phyloP scores from a whole-genome alignment of 495 filamentous ascomycete genomes.

The Lophium mytilinum region DNA sequence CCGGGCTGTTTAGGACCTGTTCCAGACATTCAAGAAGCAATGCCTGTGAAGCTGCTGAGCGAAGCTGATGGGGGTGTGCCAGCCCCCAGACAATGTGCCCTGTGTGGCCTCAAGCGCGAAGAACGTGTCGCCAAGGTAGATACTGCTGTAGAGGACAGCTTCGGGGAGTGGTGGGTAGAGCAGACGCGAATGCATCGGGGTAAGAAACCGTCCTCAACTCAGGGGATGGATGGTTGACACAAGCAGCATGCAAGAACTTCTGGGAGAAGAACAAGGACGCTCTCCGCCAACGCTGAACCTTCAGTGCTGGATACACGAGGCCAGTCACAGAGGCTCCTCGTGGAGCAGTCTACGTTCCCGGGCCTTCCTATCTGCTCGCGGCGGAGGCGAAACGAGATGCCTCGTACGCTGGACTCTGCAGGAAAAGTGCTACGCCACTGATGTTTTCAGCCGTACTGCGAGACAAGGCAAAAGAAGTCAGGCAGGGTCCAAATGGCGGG shows the following conservation, averaged over 20 bases:
- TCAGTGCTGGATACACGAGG: no score
- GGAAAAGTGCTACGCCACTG: no score
- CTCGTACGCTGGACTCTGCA: neutral
- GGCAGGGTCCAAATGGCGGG: no score
- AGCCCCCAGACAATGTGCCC: conserved; percentile 67
- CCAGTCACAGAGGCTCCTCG: no score
- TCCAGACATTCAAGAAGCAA: conserved; percentile 58
- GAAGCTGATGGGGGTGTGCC: conserved; percentile 53
- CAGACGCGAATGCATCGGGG: conserved; percentile 54
- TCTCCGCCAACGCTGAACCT: conserved; percentile 55
- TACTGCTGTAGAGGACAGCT: conserved; percentile 71
- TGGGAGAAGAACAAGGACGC: conserved; percentile 67
- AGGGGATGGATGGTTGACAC: conserved; percentile 10
- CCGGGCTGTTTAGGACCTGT: conserved; percentile 36
- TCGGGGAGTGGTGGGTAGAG: conserved; percentile 93
- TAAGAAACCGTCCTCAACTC: neutral
- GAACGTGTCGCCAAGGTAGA: conserved; percentile 73
- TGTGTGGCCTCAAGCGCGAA: conserved; percentile 82
- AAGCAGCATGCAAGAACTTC: conserved; percentile 63
- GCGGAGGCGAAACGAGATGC: neutral
- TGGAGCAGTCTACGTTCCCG: no score
- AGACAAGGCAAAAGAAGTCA: no score
- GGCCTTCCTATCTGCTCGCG: no score
- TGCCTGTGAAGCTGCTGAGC: conserved; percentile 51
- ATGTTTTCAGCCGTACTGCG: no score